A percentile compares a stretch with the other conserved stretches of the same genome.
These are phyloP conservation scores for Delonix regia DNA, from an alignment of 306 rosid genomes.

Conservation along the genomic window DNA sequence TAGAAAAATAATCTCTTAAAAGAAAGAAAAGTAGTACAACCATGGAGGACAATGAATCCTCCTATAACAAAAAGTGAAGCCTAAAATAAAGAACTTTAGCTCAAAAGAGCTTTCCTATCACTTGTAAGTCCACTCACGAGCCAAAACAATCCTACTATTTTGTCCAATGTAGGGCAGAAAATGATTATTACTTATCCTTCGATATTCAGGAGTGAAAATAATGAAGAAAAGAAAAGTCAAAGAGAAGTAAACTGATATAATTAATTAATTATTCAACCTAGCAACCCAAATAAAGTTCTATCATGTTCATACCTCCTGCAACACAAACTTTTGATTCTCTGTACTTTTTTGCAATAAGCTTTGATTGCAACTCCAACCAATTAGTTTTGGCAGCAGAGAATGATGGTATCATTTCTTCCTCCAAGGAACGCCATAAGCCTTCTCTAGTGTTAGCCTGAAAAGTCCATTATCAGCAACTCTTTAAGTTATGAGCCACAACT, in stretches of 20 bases:
- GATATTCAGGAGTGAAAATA: slow-evolving; percentile 19
- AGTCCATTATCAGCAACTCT: slow-evolving; percentile 38
- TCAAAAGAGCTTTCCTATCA: neutral
- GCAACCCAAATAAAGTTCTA: slow-evolving; percentile 34
- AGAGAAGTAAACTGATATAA: slow-evolving; percentile 16
- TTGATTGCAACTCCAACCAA: slow-evolving; percentile 94
- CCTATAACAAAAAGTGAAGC: neutral
- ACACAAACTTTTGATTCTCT: slow-evolving; percentile 80
- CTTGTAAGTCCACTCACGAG: neutral
- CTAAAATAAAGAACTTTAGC: neutral
- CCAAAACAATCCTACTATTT: neutral
- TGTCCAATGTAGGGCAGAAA: slow-evolving; percentile 5
- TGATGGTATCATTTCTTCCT: slow-evolving; percentile 89
- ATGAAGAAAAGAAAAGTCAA: neutral
- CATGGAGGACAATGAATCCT: neutral
- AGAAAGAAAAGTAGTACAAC: neutral
- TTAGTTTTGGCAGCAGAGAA: slow-evolving; percentile 67
- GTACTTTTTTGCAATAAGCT: slow-evolving; percentile 54
- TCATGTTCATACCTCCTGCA: slow-evolving; percentile 80
- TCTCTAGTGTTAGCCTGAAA: slow-evolving; percentile 80
- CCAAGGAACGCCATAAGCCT: slow-evolving; percentile 81
- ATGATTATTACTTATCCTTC: slow-evolving; percentile 11
- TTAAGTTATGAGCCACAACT: slow-evolving; percentile 37
- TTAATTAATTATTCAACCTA: neutral
- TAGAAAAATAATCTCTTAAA: neutral